Percentiles rank a stretch among this genome's conserved stretches.
Conservation (phyloP, 176 grass and related monocot genomes). For the Aechmea fasciata region DNA sequence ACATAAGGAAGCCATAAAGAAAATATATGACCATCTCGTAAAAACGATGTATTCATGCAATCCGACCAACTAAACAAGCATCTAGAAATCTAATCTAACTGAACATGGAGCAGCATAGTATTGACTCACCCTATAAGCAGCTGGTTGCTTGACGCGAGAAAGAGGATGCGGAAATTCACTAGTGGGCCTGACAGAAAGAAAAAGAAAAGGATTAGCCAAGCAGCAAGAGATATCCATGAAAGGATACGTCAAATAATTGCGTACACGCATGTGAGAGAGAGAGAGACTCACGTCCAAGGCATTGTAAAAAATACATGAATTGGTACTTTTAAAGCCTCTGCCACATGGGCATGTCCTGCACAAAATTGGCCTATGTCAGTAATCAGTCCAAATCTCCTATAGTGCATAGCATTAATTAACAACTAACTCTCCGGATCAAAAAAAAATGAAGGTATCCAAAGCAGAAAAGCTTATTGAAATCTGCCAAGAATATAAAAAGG, state of each 20-base stretch:
- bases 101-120: background rate
- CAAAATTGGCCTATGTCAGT: conserved; percentile 39
- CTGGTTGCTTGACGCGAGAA: conserved; percentile 82
- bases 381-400: conserved; percentile 8
- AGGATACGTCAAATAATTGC: background rate
- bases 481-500: background rate
- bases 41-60: too few relatives aligned
- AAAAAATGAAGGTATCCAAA: conserved; percentile 7
- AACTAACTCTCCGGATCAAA: background rate
- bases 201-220: conserved; percentile 21
- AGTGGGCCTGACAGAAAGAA: conserved; percentile 67
- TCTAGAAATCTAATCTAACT: too few relatives aligned
- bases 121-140: conserved; percentile 70
- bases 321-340: conserved; percentile 75
- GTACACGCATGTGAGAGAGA: background rate
- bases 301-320: conserved; percentile 99
- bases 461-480: background rate
- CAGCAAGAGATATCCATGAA: background rate
- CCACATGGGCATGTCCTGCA: conserved; percentile 90
- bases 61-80: too few relatives aligned
- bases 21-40: too few relatives aligned
- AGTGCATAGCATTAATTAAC: conserved; percentile 6
- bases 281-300: conserved; percentile 91
- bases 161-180: conserved; percentile 97
- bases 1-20: too few relatives aligned